phyloP scores from a whole-genome alignment of 2,329 filamentous ascomycete species.

The Mariannaea elegans region DNA sequence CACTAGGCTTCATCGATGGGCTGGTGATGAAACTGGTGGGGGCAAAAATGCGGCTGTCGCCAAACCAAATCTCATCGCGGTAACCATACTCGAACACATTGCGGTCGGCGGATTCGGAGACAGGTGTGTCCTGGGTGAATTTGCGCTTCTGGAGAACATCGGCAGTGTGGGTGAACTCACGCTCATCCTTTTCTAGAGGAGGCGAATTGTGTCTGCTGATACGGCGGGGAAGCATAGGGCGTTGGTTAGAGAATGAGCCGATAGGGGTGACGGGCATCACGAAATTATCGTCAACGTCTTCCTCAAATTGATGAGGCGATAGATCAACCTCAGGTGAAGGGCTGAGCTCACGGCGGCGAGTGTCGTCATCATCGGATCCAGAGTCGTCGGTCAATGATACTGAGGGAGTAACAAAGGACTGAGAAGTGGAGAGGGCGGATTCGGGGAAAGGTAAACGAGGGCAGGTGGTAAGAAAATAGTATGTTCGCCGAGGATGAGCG shows the following conservation, averaged over 20 bases:
- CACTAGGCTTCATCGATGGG: conserved; percentile 58
- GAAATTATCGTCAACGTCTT: conserved; percentile 71
- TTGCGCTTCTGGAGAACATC: conserved; percentile 79
- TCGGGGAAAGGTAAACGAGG: conserved; percentile 81
- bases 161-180: conserved; percentile 95
- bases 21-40: conserved; percentile 60
- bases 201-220: conserved; percentile 78
- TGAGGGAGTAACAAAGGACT: conserved; percentile 81
- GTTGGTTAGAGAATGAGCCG: conserved; percentile 64
- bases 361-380: conserved; percentile 75
- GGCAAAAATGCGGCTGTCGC: conserved; percentile 50
- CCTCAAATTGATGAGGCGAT: conserved; percentile 86
- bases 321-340: conserved; percentile 94
- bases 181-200: conserved; percentile 91
- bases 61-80: conserved; percentile 63
- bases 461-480: conserved; percentile 94
- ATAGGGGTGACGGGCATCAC: conserved; percentile 69
- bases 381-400: conserved; percentile 67
- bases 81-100: conserved; percentile 46
- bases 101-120: conserved; percentile 44
- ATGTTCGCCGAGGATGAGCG: conserved; percentile 92
- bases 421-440: conserved; percentile 42
- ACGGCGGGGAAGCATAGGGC: conserved; percentile 48
- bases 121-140: conserved; percentile 54
- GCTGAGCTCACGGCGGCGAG: conserved; percentile 76